Base-by-base conservation (phyloP, 1,284 basidiomycete species). In the Pseudozyma tsukubaensis region DNA sequence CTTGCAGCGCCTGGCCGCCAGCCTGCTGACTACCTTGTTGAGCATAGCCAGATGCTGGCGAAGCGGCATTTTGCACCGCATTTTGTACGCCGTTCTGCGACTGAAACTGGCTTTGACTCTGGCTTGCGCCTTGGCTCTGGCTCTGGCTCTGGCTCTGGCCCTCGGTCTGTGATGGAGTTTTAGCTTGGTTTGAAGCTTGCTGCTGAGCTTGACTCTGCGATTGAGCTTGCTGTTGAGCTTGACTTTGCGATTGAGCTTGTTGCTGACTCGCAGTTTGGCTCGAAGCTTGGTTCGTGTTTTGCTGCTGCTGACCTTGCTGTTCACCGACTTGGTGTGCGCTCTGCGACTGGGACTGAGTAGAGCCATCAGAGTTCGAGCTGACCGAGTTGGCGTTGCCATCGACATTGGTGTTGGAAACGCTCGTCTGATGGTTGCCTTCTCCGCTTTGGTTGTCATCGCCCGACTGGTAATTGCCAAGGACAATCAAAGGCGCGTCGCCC, bases 401-500 rank as follows among this genome's bases (percentile, higher is more conserved):
- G 40, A 68, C 50, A 40, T 68, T 61, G 43, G 65, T 58, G 58
- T 55, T 68, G 16, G 59, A 61, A 24, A 35, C 34, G 40, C 53
- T 57, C 4, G 54, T 52, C 29, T 68, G 65, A 10, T 40, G 8
- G 54, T 68, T 68, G 58, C 50, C 59, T 18, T 60, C 34, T 19
- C 65, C 65, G 24, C 32, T 48, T 24, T 68, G 65, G 45, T 61
- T 68, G 39, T 57, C 48, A 59, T 61, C 34, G 21, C 65, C 65
- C 13, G 45, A 42, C 40, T 68, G 65, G 19, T 61, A 68, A 49
- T 68, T 60, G 43, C 65, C 65, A 12, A 68, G 43, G 3, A 68
- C 65, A 40, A 68, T 21, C 19, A 68, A 50, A 39, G 65, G 65
- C 4, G 59, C 59, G 34, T 60, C 58, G 1, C 59, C 65, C 5